Base-by-base conservation (phyloP, 192 early-diverging fungal species). In the Linnemannia schmuckeri region DNA sequence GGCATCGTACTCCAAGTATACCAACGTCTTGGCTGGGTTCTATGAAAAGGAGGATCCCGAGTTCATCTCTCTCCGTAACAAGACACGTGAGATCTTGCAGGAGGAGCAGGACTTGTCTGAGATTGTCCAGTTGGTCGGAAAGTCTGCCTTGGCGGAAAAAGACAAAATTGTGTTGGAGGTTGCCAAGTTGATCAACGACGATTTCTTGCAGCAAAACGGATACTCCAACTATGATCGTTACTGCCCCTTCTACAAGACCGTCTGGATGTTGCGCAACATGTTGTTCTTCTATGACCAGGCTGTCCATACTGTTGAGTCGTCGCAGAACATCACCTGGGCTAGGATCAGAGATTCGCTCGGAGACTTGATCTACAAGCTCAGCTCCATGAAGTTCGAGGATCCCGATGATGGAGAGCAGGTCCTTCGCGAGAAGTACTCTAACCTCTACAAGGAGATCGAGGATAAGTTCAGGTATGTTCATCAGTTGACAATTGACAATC, bases 171-270 rank as follows among this genome's bases (percentile, higher is more conserved):
- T 97, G 24, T 93, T 99, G 57, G 99, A 99, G 80, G 92, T 99
- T 74, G 99, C 99, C 74, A 96, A 96, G 80, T 93, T 99, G 82
- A 96, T 99, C 88, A 99, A 99, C 94, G 99, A 99, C 85, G 99
- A 99, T 90, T 99, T 99, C 92, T 92, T 99, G 90, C 99, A 99
- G 91, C 99, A 99, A 90, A 99, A 99, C 90, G 98, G 98, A 44
- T 99, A 99, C 92, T 98, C 97, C 71, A 92, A 92, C 85, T 99
- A 99, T 88, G 99, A 99, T 90, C 96, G 98, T 71, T 99, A 95
- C 94, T 99, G 99, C 88, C 99, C 99, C 47, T 99, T 99, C 94
- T 99, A 96, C 94, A 99, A 99, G 94, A 99, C 99, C 22, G 96
- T 96, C 15, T 98, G 98, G 92, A 97, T 99, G 95, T 93, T 99